Base-by-base conservation (phyloP, 805 yeast genomes). In the Ogataea chonburiensis region DNA sequence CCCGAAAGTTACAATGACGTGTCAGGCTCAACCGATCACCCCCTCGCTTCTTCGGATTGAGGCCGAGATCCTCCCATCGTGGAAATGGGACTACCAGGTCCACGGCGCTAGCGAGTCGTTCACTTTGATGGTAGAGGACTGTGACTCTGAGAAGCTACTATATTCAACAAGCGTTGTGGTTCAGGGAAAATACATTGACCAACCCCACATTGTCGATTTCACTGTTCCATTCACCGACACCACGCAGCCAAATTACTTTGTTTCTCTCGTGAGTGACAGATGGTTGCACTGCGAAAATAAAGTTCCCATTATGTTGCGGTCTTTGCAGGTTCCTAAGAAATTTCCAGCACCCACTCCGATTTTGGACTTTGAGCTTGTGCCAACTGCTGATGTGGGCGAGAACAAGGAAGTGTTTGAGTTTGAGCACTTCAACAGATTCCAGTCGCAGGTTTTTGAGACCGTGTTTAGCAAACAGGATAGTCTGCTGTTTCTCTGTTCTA, bases 231-330 rank as follows among this genome's bases (percentile, higher is more conserved):
- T 80, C 0, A 37, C 63, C 4, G 78, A 74, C 5, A 84, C 89
- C 1, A 28, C 58, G 2, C 73, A 71, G 23, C 96, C 96, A 0
- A 80, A 77, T 47, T 79, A 82, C 46, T 86, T 83, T 57, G 71
- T 88, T 4, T 68, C 82, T 0, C 57, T 89, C 9, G 60, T 83
- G 2, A 86, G 95, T 39, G 95, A 89, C 40, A 76, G 70, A 41
- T 93, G 98, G 98, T 61, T 88, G 4, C 89, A 86, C 43, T 77
- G 87, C 39, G 85, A 75, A 37, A 66, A 71, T 43, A 75, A 73
- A 41, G 55, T 73, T 1, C 86, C 96, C 0, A 66, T 87, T 1
- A 58, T 77, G 38, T 61, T 86, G 42, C 63, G 67, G 20, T 54
- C 64, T 15, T 46, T 84, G 36, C 65, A 61, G 21, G 34, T 78